Evolutionary conservation across 345 rosid species (phyloP).

Genomic region (Eucalyptus viminalis): DNA sequence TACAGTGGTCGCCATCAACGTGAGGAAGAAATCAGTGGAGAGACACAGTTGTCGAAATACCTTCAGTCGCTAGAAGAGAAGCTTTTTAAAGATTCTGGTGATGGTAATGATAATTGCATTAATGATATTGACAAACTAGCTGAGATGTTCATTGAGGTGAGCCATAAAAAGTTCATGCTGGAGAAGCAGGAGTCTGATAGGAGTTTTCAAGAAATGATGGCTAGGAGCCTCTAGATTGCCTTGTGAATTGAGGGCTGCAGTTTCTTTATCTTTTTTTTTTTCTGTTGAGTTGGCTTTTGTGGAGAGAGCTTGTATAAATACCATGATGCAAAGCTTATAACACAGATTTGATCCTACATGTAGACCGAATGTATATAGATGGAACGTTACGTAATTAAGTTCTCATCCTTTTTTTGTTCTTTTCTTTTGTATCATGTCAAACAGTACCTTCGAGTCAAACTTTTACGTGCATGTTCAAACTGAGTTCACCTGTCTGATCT

Average conservation of each 20-base stretch:
- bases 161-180: slow-evolving; percentile 70
- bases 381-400: background rate
- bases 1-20: background rate
- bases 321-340: background rate
- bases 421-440: no score
- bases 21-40: background rate
- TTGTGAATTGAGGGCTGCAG: background rate
- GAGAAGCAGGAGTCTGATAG: slow-evolving; percentile 95
- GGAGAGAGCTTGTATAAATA: background rate
- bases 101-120: background rate
- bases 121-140: slow-evolving; percentile 75
- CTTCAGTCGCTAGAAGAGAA: slow-evolving; percentile 64
- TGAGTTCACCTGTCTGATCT: background rate
- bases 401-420: no score
- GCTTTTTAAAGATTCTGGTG: background rate
- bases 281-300: background rate
- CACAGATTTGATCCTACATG: background rate
- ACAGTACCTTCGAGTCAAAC: background rate
- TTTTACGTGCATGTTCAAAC: background rate
- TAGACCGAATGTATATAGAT: background rate
- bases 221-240: slow-evolving; percentile 30
- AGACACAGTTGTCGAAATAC: slow-evolving; percentile 45
- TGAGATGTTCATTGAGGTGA: slow-evolving; percentile 62
- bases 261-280: background rate
- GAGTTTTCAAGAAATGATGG: slow-evolving; percentile 74